Evolutionary conservation across 768 basidiomycete genomes (phyloP), one percentile per base, ranked within the genome.

Genomic region (Leccinum uliginosum): DNA sequence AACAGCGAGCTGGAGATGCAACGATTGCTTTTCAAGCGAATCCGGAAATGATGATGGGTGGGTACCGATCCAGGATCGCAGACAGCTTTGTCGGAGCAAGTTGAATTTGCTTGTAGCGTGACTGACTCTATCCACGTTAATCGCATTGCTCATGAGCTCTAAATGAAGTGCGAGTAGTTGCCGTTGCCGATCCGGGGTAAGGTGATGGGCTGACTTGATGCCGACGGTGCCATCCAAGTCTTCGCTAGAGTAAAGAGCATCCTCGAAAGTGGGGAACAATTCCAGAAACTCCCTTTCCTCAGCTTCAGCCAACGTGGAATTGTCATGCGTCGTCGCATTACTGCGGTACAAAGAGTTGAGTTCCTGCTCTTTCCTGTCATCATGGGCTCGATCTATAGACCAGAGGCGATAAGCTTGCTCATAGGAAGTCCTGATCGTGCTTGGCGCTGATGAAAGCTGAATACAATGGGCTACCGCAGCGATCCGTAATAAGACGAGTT

Each of bases 251-350:
- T 79, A 75, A 15, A 85, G 68, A 24, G 71, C 76, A 54, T 87
- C 81, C 30, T 87, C 89, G 62, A 85, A 96, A 11, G 84, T 83
- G 12, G 97, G 97, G 72, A 99, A 99, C 27, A 98, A 69, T 6
- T 82, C 74, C 46, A 85, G 73, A 65, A 98, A 92, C 62, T 98
- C 97, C 59, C 79, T 78, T 69, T 89, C 90, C 67, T 97, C 93
- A 35, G 81, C 67, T 64, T 93, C 89, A 5, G 82, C 83, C 57
- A 95, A 94, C 12, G 79, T 80, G 10, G 78, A 69, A 27, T 78
- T 78, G 27, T 79, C 74, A 48, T 89, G 73, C 14, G 83, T 77
- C 24, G 78, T 66, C 44, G 78, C 77, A 38, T 79, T 83, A 48
- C 77, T 77, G 24, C 88, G 85, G 75, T 98, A 99, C 3, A 98